Evolutionary conservation across 75 land plant species (phyloP).

Genomic region (Adiantum capillusveneris): DNA sequence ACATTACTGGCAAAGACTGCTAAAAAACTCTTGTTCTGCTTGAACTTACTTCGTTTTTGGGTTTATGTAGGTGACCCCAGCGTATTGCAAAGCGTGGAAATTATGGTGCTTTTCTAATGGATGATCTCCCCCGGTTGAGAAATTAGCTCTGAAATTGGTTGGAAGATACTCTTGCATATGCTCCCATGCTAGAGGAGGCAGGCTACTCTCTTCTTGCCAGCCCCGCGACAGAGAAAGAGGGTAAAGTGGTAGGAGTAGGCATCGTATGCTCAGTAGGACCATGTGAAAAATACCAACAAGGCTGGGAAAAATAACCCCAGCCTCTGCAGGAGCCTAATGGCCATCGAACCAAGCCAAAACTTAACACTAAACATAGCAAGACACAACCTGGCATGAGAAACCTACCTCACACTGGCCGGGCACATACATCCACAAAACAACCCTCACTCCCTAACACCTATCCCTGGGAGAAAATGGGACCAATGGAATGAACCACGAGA

Average conservation of each 20-base stretch:
- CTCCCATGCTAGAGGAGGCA: constrained; percentile 92
- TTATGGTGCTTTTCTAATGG: constrained; percentile 98
- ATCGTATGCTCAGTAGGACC: no score
- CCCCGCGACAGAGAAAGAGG: constrained; percentile 89
- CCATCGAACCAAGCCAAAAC: no score
- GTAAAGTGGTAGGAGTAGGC: constrained; percentile 68
- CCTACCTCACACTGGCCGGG: no score
- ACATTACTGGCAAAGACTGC: not conserved
- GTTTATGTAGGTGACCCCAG: constrained; percentile 78
- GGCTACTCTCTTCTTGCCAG: constrained; percentile 95
- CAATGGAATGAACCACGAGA: no score
- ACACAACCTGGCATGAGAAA: no score
- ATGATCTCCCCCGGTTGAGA: constrained; percentile 83
- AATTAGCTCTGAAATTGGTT: constrained; percentile 57
- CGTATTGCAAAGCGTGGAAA: constrained; percentile 94
- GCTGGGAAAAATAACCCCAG: no score
- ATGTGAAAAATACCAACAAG: no score
- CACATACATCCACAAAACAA: no score
- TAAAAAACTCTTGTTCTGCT: not conserved
- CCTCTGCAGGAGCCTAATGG: no score
- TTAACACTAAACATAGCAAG: no score
- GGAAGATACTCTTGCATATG: constrained; percentile 80
- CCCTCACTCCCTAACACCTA: no score
- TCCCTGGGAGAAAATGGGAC: no score
- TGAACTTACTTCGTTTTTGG: not conserved